Conservation (phyloP, 1,284 basidiomycete genomes). For the Leccinum griseonigrum region DNA sequence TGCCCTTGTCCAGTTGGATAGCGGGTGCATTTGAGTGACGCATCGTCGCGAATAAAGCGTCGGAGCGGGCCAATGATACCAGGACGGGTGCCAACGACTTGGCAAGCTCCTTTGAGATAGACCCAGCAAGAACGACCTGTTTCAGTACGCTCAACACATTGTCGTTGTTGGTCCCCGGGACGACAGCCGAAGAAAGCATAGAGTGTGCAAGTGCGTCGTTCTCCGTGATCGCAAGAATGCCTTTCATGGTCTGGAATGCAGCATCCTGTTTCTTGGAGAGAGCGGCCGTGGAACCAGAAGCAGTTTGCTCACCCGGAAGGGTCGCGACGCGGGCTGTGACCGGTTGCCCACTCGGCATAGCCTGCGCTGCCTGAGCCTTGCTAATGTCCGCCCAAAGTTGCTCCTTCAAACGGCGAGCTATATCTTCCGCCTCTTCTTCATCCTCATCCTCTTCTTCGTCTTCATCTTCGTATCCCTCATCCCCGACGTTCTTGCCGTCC, state of each 20-base stretch:
- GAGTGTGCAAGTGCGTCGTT: slow-evolving; percentile 54
- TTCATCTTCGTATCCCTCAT: slow-evolving; percentile 45
- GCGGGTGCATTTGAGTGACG: slow-evolving; percentile 58
- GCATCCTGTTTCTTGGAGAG: slow-evolving; percentile 49
- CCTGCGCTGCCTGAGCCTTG: slow-evolving; percentile 52
- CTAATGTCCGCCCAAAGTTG: slow-evolving; percentile 71
- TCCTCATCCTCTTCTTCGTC: slow-evolving; percentile 60
- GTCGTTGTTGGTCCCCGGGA: slow-evolving; percentile 44
- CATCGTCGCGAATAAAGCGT: slow-evolving; percentile 59
- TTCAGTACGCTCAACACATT: slow-evolving; percentile 56
- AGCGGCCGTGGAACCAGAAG: not conserved
- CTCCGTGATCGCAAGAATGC: slow-evolving; percentile 54
- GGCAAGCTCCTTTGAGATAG: slow-evolving; percentile 50
- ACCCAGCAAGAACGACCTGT: slow-evolving; percentile 44
- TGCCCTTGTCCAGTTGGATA: slow-evolving; percentile 58
- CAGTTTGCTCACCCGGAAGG: slow-evolving; percentile 2
- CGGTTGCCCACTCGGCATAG: slow-evolving; percentile 11
- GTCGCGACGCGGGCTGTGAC: not conserved
- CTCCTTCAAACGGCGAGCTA: slow-evolving; percentile 63
- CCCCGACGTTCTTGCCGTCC: slow-evolving; percentile 37
- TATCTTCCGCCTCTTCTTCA: slow-evolving; percentile 70
- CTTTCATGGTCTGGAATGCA: slow-evolving; percentile 57
- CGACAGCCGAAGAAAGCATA: slow-evolving; percentile 46
- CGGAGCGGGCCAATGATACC: slow-evolving; percentile 60
- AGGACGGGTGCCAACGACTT: slow-evolving; percentile 56